Percentiles rank a stretch among this genome's conserved stretches.
Evolutionary conservation across 192 early-diverging fungal genomes (phyloP).

Genomic region (Allomyces javanicus): DNA sequence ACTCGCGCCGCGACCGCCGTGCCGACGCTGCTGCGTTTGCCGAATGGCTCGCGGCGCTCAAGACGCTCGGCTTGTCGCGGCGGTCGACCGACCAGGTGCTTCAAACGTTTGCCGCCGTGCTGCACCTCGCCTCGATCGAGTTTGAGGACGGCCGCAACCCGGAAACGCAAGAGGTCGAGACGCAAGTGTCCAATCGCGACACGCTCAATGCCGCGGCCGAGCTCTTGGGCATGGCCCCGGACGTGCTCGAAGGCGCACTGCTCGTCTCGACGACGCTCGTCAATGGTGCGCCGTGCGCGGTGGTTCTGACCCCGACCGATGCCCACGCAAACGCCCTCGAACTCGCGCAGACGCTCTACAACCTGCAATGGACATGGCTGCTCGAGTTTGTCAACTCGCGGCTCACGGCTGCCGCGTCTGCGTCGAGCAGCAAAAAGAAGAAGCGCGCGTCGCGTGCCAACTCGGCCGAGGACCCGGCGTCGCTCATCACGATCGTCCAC

Average conservation of each 20-base stretch:
- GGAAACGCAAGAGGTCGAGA: conserved; percentile 48
- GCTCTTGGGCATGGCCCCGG: conserved; percentile 56
- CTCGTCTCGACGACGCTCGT: conserved; percentile 70
- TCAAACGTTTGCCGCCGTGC: conserved; percentile 58
- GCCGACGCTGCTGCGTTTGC: conserved; percentile 32
- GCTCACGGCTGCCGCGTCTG: conserved; percentile 37
- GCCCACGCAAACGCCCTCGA: conserved; percentile 58
- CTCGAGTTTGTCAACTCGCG: conserved; percentile 66
- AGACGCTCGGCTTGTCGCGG: conserved; percentile 59
- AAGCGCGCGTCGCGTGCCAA: conserved; percentile 16
- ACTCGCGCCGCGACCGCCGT: conserved; percentile 18
- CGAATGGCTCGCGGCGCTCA: conserved; percentile 59
- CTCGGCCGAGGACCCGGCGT: conserved; percentile 6
- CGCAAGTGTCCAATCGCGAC: conserved; percentile 53
- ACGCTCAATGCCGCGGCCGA: conserved; percentile 54
- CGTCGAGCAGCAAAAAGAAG: too few relatives aligned
- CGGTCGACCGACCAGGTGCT: conserved; percentile 67
- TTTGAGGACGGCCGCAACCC: conserved; percentile 41
- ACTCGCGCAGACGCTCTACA: conserved; percentile 53
- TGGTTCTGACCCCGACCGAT: conserved; percentile 51
- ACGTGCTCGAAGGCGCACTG: conserved; percentile 49
- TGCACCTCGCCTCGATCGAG: conserved; percentile 70
- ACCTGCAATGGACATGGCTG: conserved; percentile 63
- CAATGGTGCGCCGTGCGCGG: conserved; percentile 58
- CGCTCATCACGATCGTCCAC: conserved; percentile 23